Base-by-base conservation (phyloP, 257 asterid species). In the Plantago major region DNA sequence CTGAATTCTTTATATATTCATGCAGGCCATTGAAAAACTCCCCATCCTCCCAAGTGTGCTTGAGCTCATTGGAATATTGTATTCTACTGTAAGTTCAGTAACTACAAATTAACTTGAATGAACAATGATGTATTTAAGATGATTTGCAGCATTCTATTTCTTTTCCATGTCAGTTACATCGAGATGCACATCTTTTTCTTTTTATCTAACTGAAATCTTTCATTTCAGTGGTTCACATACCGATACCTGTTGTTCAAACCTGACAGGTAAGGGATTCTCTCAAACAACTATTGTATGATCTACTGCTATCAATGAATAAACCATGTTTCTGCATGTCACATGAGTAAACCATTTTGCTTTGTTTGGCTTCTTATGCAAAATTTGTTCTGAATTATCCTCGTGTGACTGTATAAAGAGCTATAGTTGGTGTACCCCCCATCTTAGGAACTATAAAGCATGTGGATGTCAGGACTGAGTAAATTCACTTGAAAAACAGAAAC, bases 171-270 rank as follows among this genome's bases (percentile, higher is more conserved):
- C 61, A 33, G 40, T 38, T 19, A 50, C 42, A 45, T 2, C 26
- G 47, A 13, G 14, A 30, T 30, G 37, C 37, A 30, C 3, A 2
- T 30, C 37, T 5, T 30, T 30, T 30, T n/a, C n/a, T n/a, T n/a
- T n/a, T n/a, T n/a, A 58, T 50, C 73, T 84, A 26, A 74, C 60
- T 1, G 49, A 59, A 33, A 8, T 22, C 46, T 45, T 54, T 67
- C 15, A 44, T 62, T 70, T 50, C 93, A 92, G 98, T 92, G 97
- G 97, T 89, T 92, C 79, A 70, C 83, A 18, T 86, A 92, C 71
- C 83, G 97, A 51, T 86, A 84, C 71, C 98, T 92, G 80, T 58
- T 92, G 62, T 92, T 86, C 93, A 92, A 82, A 76, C 98, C 98
- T 12, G 85, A 86, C 65, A 65, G 98, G 98, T 92, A 71, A 64